These are phyloP conservation scores for Mycena metata DNA, from an alignment of 768 basidiomycete species.

Conservation along the genomic window DNA sequence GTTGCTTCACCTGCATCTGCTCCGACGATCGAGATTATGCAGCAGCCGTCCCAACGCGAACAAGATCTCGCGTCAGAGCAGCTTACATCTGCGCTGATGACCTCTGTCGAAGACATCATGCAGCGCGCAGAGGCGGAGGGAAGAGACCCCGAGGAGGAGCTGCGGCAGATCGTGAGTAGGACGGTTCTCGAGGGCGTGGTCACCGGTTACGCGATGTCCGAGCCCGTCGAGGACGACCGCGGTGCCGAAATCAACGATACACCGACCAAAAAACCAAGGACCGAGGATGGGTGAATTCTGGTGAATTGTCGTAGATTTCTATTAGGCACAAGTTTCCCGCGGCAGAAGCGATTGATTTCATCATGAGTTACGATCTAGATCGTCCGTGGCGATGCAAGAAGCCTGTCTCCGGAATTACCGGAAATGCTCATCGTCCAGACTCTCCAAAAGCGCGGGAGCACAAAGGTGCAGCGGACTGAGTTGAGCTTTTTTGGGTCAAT, in stretches of 20 bases:
- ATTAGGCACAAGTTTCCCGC: too few relatives aligned
- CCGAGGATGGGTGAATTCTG: slow-evolving; percentile 21
- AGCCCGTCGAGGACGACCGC: slow-evolving; percentile 43
- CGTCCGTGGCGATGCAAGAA: too few relatives aligned
- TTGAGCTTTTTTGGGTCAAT: too few relatives aligned
- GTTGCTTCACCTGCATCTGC: slow-evolving; percentile 42
- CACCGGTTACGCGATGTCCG: slow-evolving; percentile 69
- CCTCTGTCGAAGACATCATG: slow-evolving; percentile 77
- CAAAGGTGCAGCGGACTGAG: too few relatives aligned
- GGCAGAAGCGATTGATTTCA: too few relatives aligned
- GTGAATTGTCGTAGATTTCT: too few relatives aligned
- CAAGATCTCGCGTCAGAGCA: slow-evolving; percentile 79
- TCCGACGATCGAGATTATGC: slow-evolving; percentile 39
- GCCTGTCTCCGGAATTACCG: not conserved
- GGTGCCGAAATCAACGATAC: slow-evolving; percentile 45
- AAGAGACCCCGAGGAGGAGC: slow-evolving; percentile 75
- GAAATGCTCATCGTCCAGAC: too few relatives aligned
- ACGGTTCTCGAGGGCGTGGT: slow-evolving; percentile 78
- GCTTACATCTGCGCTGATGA: slow-evolving; percentile 77
- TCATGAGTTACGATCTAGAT: too few relatives aligned
- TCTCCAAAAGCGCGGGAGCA: too few relatives aligned
- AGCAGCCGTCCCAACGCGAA: slow-evolving; percentile 71
- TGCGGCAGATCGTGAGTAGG: slow-evolving; percentile 71
- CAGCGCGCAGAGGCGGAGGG: slow-evolving; percentile 66
- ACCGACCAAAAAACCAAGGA: slow-evolving; percentile 47